Evolutionary conservation across 2,329 filamentous ascomycete species (phyloP).

Genomic region (Fusarium albidum): DNA sequence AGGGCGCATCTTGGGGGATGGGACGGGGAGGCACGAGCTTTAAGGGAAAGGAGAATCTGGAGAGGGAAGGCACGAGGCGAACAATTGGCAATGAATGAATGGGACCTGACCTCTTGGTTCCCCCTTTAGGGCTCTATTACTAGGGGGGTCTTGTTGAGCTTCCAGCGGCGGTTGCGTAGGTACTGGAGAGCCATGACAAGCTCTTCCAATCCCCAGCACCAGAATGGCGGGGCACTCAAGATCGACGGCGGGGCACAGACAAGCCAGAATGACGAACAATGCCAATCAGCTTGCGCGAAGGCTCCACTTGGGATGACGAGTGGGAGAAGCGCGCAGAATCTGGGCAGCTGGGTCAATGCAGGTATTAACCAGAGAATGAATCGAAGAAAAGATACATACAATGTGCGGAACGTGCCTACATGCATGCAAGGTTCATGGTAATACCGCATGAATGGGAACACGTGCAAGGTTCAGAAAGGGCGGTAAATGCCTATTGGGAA

Average conservation of each 20-base stretch:
- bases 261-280: conserved; percentile 33
- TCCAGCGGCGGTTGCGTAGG: conserved; percentile 20
- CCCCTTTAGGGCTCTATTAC: no score
- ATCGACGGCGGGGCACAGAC: conserved; percentile 40
- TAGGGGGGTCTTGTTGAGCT: conserved; percentile 26
- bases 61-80: conserved; percentile 15
- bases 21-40: conserved; percentile 30
- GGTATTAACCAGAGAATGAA: conserved; percentile 6
- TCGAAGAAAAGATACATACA: conserved; percentile 18
- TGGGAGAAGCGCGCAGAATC: conserved; percentile 38
- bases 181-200: conserved; percentile 28
- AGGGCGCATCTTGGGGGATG: conserved; percentile 25
- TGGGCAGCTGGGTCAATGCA: no score
- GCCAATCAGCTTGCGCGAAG: conserved; percentile 32
- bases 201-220: conserved; percentile 31
- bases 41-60: conserved; percentile 19
- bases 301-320: conserved; percentile 40
- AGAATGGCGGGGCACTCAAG: conserved; percentile 39
- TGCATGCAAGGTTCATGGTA: neutral
- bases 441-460: conserved; percentile 6
- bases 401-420: neutral
- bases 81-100: conserved; percentile 13
- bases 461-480: no score
- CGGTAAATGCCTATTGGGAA: no score
- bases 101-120: conserved; percentile 2